Base-by-base conservation (phyloP, 495 filamentous ascomycete genomes). In the Penicillium maclennaniae region DNA sequence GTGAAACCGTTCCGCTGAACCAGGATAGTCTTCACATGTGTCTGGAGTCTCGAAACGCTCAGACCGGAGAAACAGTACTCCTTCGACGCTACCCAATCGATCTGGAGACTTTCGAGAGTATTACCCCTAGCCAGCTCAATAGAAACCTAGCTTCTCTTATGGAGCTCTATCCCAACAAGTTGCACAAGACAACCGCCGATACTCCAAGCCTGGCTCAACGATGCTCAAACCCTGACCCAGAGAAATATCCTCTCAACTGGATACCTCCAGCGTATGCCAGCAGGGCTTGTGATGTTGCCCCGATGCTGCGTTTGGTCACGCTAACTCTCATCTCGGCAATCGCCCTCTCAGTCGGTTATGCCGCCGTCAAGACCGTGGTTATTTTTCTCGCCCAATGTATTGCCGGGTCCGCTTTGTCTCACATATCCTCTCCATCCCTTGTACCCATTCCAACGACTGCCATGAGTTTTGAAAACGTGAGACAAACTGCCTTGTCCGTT, bases 61-160 rank as follows among this genome's bases (percentile, higher is more conserved):
- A 74, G 25, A 75, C 74, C 26, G 69, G 73, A 46, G 73, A 77
- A 53, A 75, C 71, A 3, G 67, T 74, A 26, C 69, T 84, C 46
- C 66, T 85, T 27, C 73, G 75, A 53, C 79, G 86, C 14, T 74
- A 86, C 19, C 87, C 87, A 14, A 84, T 91, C 58, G 87, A 91
- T 58, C 60, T 88, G n/a, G 70, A 76, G 45, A 88, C 85, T 0
- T 91, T 91, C 52, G 71, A 84, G 56, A 85, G 82, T 43, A 86
- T 91, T 59, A 83, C 87, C 51, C 79, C 85, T 20, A 69, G 81
- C 26, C 87, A 91, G 60, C 79, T 91, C 62, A 91, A 90, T 62
- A 73, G 85, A 49, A 88, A 89, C 58, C 65, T 91, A 44, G 85
- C 86, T 46, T 86, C 80, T 38, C 68, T 91, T 45, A 84, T 83